Conservation (phyloP, 1,139 yeast genomes). For the Wickerhamomyces sp. region DNA sequence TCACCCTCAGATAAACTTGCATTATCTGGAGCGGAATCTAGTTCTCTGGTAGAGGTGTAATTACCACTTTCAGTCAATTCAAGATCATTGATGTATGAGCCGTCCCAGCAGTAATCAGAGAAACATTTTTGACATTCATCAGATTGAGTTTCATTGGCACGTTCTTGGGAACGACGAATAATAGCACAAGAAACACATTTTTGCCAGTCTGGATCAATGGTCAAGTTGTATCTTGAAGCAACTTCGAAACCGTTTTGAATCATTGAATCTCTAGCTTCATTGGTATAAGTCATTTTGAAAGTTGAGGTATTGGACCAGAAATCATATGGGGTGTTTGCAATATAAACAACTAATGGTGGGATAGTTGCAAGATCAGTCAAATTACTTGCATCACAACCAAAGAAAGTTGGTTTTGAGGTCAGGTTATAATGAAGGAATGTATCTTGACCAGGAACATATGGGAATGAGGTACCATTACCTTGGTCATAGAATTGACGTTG, state of each 20-base stretch:
- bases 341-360: constrained; percentile 76
- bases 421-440: constrained; percentile 60
- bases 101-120: constrained; percentile 79
- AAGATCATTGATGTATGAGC: constrained; percentile 27
- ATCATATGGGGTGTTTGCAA: constrained; percentile 72
- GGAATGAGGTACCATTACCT: constrained; percentile 67
- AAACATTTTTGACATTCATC: constrained; percentile 75
- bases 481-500: constrained; percentile 62
- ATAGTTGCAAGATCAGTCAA: constrained; percentile 46
- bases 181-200: constrained; percentile 89
- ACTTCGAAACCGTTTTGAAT: constrained; percentile 79
- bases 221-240: constrained; percentile 65
- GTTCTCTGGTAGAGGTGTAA: constrained; percentile 5
- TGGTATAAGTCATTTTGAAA: constrained; percentile 56
- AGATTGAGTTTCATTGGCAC: constrained; percentile 56
- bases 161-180: constrained; percentile 75
- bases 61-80: neutral
- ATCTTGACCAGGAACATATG: constrained; percentile 74
- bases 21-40: constrained; percentile 3
- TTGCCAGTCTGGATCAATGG: constrained; percentile 69
- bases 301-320: constrained; percentile 69
- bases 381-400: constrained; percentile 77
- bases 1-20: constrained; percentile 3
- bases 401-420: constrained; percentile 64
- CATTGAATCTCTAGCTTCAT: constrained; percentile 53